phyloP scores from a whole-genome alignment of 1,139 yeast species.

The Candida tropicalis region DNA sequence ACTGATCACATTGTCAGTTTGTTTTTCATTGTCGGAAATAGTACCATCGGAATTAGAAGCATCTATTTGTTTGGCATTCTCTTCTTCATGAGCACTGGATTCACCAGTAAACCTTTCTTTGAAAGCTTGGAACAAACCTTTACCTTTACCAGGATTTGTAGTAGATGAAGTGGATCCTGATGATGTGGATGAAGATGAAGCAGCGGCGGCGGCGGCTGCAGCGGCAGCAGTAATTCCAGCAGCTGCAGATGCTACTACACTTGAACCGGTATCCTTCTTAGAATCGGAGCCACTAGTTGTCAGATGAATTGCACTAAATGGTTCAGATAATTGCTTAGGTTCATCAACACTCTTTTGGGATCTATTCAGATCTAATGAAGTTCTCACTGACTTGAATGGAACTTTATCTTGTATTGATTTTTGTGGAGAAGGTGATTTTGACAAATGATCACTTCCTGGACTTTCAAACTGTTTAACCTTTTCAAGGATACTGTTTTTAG shows the following conservation, averaged over 20 bases:
- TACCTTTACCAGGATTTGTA: conserved; percentile 21
- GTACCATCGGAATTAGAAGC: conserved; percentile 11
- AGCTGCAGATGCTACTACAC: conserved; percentile 6
- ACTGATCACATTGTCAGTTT: conserved; percentile 14
- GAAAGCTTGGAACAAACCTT: conserved; percentile 39
- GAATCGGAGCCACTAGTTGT: conserved; percentile 9
- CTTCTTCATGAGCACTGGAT: conserved; percentile 8
- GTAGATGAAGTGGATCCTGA: neutral
- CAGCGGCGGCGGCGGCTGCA: conserved; percentile 4
- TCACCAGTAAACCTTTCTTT: conserved; percentile 30
- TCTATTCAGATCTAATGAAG: conserved; percentile 9
- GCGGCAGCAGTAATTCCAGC: conserved; percentile 11
- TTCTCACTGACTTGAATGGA: conserved; percentile 12
- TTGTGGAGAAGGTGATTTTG: conserved; percentile 13
- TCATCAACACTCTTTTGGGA: conserved; percentile 6
- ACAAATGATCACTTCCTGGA: conserved; percentile 16
- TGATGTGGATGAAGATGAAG: conserved; percentile 11
- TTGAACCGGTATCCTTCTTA: conserved; percentile 13
- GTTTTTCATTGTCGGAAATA: conserved; percentile 23
- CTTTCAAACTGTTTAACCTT: conserved; percentile 44
- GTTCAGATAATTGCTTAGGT: conserved; percentile 20
- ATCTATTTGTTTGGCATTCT: conserved; percentile 6
- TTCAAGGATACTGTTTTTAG: conserved; percentile 29
- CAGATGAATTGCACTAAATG: conserved; percentile 16
- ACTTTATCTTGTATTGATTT: conserved; percentile 5